phyloP scores from a whole-genome alignment of 352 stramenopile species.

The Globisporangium emineosum region DNA sequence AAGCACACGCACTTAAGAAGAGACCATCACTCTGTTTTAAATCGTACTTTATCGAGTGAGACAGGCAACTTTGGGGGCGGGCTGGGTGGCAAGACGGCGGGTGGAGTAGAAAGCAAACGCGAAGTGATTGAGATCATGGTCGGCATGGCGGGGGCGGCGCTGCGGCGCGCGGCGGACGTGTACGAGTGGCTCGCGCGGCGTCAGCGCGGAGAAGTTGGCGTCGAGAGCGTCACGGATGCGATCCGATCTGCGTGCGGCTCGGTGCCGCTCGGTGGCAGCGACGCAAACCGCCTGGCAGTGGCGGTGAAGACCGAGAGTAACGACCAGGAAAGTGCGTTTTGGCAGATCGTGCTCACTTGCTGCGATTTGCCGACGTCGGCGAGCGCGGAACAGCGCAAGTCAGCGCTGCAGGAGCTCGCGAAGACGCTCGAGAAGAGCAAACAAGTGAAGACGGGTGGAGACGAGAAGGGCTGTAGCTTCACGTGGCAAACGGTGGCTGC shows the following conservation, averaged over 20 bases:
- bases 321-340: slow-evolving; percentile 20
- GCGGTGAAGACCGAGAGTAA: neutral
- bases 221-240: slow-evolving; percentile 28
- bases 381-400: slow-evolving; percentile 20
- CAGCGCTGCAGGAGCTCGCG: slow-evolving; percentile 22
- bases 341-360: slow-evolving; percentile 27
- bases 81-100: neutral
- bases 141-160: slow-evolving; percentile 12
- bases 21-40: neutral
- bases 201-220: slow-evolving; percentile 26
- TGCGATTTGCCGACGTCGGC: slow-evolving; percentile 33
- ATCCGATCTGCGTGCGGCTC: slow-evolving; percentile 48
- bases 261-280: slow-evolving; percentile 46
- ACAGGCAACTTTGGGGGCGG: neutral
- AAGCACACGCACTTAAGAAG: too few species aligned
- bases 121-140: slow-evolving; percentile 12
- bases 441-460: slow-evolving; percentile 5
- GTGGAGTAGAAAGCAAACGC: slow-evolving; percentile 7
- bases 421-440: slow-evolving; percentile 5
- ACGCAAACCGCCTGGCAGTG: slow-evolving; percentile 11
- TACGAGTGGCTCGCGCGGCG: slow-evolving; percentile 43
- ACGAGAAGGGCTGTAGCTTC: neutral
- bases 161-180: slow-evolving; percentile 19
- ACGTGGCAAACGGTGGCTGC: slow-evolving; percentile 25
- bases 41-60: neutral